Percentiles rank a stretch among this genome's conserved stretches.
Conservation (phyloP, 2,329 filamentous ascomycete genomes). For the Penicillium freii region DNA sequence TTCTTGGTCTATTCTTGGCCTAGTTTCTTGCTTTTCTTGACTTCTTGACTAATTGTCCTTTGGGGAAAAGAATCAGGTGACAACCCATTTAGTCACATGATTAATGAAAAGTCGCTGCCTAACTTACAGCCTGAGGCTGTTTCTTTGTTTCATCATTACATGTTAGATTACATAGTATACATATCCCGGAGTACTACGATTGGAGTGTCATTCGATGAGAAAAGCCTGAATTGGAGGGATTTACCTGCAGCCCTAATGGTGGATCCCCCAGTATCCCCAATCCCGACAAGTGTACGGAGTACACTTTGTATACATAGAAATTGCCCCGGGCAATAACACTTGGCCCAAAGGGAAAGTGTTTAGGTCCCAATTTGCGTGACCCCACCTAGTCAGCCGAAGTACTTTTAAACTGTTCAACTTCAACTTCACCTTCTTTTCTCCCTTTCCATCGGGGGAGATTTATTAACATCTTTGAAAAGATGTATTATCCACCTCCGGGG, state of each 20-base stretch:
- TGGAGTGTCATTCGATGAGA: not conserved
- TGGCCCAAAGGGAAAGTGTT: not conserved
- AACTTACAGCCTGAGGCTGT: not conserved
- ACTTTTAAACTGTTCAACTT: constrained; percentile 7
- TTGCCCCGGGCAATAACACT: constrained; percentile 1
- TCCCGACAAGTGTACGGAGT: not conserved
- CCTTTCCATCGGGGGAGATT: not conserved
- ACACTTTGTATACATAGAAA: not conserved
- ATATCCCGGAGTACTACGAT: not conserved
- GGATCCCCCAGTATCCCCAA: not conserved
- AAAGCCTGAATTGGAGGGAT: not conserved
- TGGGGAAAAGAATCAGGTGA: not conserved
- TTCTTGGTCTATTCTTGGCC: not conserved
- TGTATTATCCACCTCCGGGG: constrained; percentile 20
- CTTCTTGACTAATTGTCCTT: not conserved
- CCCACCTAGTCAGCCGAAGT: constrained; percentile 6
- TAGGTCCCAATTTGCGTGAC: not conserved
- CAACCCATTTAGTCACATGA: not conserved
- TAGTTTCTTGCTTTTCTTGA: not conserved
- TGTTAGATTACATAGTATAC: not conserved
- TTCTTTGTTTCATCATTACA: not conserved
- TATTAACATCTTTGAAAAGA: not conserved
- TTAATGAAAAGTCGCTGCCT: not conserved
- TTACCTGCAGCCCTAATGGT: constrained; percentile 7
- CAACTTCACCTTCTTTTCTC: not conserved